Evolutionary conservation across 2,329 filamentous ascomycete genomes (phyloP).

Genomic region (Cytospora paraplurivora): DNA sequence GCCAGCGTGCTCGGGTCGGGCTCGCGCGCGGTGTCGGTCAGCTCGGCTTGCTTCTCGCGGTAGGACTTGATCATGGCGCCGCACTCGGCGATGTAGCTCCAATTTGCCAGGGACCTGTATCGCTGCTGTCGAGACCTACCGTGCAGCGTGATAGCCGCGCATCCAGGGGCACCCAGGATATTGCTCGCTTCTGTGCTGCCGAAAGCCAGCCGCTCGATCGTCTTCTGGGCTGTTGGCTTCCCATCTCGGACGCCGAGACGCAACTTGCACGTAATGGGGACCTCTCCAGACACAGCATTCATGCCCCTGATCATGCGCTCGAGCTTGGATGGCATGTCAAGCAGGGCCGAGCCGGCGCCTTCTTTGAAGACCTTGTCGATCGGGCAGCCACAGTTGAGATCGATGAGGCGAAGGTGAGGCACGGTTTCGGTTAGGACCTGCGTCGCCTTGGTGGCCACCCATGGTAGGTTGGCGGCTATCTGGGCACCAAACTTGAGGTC

Average conservation of each 20-base stretch:
- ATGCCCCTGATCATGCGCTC: constrained; percentile 96
- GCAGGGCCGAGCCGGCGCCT: constrained; percentile 85
- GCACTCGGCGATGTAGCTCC: constrained; percentile 91
- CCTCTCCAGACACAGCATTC: constrained; percentile 87
- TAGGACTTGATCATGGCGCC: constrained; percentile 81
- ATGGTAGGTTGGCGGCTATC: constrained; percentile 89
- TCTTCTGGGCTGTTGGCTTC: constrained; percentile 75
- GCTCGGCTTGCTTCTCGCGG: constrained; percentile 65
- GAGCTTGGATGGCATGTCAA: constrained; percentile 85
- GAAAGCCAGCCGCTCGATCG: constrained; percentile 81
- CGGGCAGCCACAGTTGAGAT: constrained; percentile 95
- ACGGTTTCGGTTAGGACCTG: constrained; percentile 77
- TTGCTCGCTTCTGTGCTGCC: constrained; percentile 73
- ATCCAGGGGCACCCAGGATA: constrained; percentile 74
- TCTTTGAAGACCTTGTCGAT: constrained; percentile 91
- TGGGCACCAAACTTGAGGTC: constrained; percentile 92
- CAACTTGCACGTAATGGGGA: constrained; percentile 94
- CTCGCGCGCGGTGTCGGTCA: constrained; percentile 77
- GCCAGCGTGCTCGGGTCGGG: constrained; percentile 74
- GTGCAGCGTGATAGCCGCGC: constrained; percentile 94
- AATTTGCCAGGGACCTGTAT: constrained; percentile 91
- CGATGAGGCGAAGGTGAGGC: constrained; percentile 84
- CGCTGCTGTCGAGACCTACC: constrained; percentile 91
- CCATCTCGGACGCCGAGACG: constrained; percentile 85
- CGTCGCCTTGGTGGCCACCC: constrained; percentile 85